Base-by-base conservation (phyloP, 2,329 filamentous ascomycete genomes). In the Chrysoporthe puriensis region DNA sequence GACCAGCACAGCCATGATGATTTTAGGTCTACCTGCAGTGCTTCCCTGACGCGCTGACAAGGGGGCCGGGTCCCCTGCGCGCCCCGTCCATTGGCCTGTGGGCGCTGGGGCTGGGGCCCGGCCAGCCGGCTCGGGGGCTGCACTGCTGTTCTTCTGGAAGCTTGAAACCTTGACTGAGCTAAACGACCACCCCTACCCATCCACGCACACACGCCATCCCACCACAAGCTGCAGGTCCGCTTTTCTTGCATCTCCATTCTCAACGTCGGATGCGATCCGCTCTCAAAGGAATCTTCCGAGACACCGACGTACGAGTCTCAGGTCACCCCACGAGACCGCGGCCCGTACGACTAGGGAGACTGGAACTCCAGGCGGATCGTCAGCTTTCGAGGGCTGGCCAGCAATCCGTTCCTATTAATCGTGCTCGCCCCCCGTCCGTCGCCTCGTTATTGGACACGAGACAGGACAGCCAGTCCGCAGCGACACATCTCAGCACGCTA, bases 361-460 rank as follows among this genome's bases (percentile, higher is more conserved):
- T 13, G 34, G 63, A 58, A 63, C 66, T 66, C 66, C 66, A 68
- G 57, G 57, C 54, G 62, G 36, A n/a, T 43, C 66, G 26, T 36
- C 56, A 32, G 58, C 26, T 32, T 63, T 62, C 5, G 36, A 40
- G 36, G 36, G 6, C 36, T 6, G 6, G 9, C 36, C 36, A 40
- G 34, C n/a, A 50, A n/a, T 44, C 4, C 59, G 26, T 34, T 58
- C 58, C 57, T 58, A 59, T 18, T 18, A 16, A 62, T 14, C n/a
- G 8, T 26, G 40, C 40, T 43, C n/a, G n/a, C 26, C 8, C 26
- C 13, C 2, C 40, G 56, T 44, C 26, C 6, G 6, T 58, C 32
- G 32, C 32, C 54, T 54, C 48, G 61, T 48, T 62, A 52, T 57
- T 56, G 48, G 48, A 11, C n/a, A 52, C 48, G 21, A 26, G 48